These are phyloP conservation scores for Syzygium aromaticum DNA, from an alignment of 345 rosid genomes.

Conservation along the genomic window DNA sequence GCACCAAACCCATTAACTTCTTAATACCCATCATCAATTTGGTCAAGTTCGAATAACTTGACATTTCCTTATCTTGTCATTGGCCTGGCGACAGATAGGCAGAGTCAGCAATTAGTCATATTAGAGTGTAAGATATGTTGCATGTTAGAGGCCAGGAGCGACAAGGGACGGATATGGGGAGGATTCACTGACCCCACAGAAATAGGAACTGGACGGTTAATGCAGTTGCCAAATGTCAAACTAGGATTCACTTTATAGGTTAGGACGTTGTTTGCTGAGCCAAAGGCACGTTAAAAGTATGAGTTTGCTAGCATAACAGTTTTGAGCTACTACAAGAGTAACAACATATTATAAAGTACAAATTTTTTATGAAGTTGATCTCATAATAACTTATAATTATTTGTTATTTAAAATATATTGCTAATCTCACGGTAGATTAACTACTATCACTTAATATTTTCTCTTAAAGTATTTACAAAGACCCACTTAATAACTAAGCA, in stretches of 20 bases:
- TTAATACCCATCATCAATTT: not conserved
- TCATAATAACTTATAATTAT: too few relatives aligned
- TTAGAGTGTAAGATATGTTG: not conserved
- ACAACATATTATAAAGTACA: rapidly evolving
- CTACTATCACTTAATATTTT: too few relatives aligned
- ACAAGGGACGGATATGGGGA: not conserved
- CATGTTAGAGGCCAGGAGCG: not conserved
- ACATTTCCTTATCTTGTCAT: not conserved
- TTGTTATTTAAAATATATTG: too few relatives aligned
- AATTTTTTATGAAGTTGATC: too few relatives aligned
- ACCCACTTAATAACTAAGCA: not conserved
- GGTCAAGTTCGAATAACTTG: not conserved
- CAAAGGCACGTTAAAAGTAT: not conserved
- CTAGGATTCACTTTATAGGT: not conserved
- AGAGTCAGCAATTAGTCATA: not conserved
- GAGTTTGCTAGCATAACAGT: too few relatives aligned
- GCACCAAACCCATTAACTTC: not conserved
- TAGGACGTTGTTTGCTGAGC: not conserved
- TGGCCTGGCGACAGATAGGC: not conserved
- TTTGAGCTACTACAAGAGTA: too few relatives aligned
- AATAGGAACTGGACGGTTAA: not conserved
- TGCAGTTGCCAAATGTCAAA: not conserved
- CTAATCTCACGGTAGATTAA: too few relatives aligned
- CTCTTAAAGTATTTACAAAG: not conserved
- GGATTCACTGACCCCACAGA: not conserved